Conservation (phyloP, 2,329 filamentous ascomycete species). For the Fusarium secorum region DNA sequence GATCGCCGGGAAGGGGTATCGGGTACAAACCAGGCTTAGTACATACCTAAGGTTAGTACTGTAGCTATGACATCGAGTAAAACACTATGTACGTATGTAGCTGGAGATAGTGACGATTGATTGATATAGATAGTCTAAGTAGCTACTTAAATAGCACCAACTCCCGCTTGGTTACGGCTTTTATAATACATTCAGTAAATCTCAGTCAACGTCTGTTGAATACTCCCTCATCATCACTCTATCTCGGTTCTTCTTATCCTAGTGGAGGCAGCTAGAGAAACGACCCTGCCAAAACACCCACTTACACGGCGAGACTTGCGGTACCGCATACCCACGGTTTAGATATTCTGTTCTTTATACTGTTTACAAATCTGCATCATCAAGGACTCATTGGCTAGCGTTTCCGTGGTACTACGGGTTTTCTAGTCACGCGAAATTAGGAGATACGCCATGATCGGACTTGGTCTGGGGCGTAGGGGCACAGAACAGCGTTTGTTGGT, state of each 20-base stretch:
- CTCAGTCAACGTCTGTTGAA: neutral
- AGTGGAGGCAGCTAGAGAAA: constrained; percentile 17
- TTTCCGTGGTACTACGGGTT: neutral
- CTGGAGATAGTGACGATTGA: constrained; percentile 12
- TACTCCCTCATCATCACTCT: neutral
- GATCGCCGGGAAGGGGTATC: constrained; percentile 1
- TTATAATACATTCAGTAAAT: neutral
- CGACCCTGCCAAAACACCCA: constrained; percentile 5
- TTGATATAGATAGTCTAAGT: constrained; percentile 1
- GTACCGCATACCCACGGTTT: constrained; percentile 11
- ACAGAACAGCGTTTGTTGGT: constrained; percentile 22
- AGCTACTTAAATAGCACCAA: constrained; percentile 1
- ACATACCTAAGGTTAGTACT: neutral
- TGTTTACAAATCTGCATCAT: neutral
- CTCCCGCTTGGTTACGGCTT: constrained; percentile 14
- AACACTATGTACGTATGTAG: neutral
- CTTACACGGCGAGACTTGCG: constrained; percentile 28
- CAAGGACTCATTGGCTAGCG: neutral
- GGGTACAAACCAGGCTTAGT: neutral
- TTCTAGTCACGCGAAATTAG: neutral
- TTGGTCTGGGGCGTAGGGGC: constrained; percentile 5
- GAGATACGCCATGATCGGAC: constrained; percentile 20
- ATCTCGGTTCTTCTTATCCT: neutral
- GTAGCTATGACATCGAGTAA: neutral
- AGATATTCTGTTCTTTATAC: neutral